Evolutionary conservation across 1,284 basidiomycete species (phyloP).

Genomic region (Puccinia triticina): DNA sequence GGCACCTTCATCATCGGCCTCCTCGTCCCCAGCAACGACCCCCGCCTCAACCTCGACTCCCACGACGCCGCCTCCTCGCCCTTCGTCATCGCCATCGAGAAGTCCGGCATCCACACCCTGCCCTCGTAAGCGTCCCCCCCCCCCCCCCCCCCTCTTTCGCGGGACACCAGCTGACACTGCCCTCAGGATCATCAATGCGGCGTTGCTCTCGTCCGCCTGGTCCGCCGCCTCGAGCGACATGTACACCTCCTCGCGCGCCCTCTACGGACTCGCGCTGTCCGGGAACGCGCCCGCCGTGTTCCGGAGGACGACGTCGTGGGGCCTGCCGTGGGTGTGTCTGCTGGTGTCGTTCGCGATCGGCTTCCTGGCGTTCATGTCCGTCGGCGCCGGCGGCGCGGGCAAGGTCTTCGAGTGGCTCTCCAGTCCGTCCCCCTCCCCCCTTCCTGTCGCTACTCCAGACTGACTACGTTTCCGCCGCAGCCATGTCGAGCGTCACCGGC

Average conservation of each 20-base stretch:
- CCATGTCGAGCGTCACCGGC: constrained; percentile 65
- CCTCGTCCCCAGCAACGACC: constrained; percentile 72
- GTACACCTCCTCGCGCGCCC: constrained; percentile 70
- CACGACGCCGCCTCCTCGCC: constrained; percentile 74
- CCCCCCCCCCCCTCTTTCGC: neutral
- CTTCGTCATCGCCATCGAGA: constrained; percentile 71
- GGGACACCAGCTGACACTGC: neutral
- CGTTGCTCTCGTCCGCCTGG: constrained; percentile 80
- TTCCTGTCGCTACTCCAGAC: constrained; percentile 56
- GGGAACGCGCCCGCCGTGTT: constrained; percentile 80
- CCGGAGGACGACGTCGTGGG: constrained; percentile 69
- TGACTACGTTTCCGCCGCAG: constrained; percentile 65
- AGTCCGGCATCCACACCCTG: constrained; percentile 30
- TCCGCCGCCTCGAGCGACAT: constrained; percentile 81
- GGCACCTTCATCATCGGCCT: constrained; percentile 72
- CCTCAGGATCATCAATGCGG: constrained; percentile 73
- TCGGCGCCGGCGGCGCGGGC: constrained; percentile 66
- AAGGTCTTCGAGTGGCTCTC: constrained; percentile 75
- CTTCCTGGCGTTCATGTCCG: constrained; percentile 73
- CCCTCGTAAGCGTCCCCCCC: constrained; percentile 16
- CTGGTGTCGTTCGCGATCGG: constrained; percentile 71
- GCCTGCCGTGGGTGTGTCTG: constrained; percentile 76
- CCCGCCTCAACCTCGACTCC: constrained; percentile 65
- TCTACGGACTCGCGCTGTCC: constrained; percentile 74
- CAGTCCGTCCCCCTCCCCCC: constrained; percentile 56